Evolutionary conservation across 768 basidiomycete genomes (phyloP).

Genomic region (Mycena belliarum): DNA sequence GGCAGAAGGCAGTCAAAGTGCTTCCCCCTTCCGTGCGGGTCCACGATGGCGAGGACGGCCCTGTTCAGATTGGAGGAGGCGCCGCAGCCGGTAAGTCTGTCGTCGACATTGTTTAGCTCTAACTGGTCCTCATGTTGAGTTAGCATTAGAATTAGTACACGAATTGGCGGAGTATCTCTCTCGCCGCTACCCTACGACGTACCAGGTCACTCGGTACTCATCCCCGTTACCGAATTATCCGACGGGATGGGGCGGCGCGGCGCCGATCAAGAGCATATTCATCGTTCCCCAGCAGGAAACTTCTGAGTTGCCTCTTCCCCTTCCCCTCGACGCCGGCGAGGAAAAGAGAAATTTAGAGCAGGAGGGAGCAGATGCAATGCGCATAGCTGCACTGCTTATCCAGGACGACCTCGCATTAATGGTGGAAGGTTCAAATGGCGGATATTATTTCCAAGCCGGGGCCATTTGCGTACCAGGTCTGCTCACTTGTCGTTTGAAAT

Average conservation of each 20-base stretch:
- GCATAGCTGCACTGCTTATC: conserved; percentile 60
- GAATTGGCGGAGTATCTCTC: conserved; percentile 69
- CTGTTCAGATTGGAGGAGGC: conserved; percentile 39
- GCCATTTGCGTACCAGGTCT: conserved; percentile 65
- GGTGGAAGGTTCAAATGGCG: conserved; percentile 67
- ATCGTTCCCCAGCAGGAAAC: conserved; percentile 49
- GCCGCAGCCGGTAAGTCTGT: conserved; percentile 37
- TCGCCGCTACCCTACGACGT: conserved; percentile 60
- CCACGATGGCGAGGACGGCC: conserved; percentile 34
- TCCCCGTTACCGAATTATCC: conserved; percentile 2
- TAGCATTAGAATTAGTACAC: conserved; percentile 67
- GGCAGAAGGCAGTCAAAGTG: conserved; percentile 48
- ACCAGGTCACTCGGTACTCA: conserved; percentile 45
- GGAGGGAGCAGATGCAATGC: conserved; percentile 48
- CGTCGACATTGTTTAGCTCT: neutral
- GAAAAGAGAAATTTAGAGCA: conserved; percentile 13
- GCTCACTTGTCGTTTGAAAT: conserved; percentile 24
- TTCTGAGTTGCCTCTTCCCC: conserved; percentile 36
- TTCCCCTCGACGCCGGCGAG: neutral
- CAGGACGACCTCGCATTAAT: conserved; percentile 62
- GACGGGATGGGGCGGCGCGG: conserved; percentile 45
- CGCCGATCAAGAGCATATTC: conserved; percentile 52
- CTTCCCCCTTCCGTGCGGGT: conserved; percentile 30
- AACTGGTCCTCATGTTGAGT: neutral
- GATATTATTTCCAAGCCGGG: conserved; percentile 75